These are phyloP conservation scores for Rubus parviflorus DNA, from an alignment of 306 rosid species.

Conservation along the genomic window DNA sequence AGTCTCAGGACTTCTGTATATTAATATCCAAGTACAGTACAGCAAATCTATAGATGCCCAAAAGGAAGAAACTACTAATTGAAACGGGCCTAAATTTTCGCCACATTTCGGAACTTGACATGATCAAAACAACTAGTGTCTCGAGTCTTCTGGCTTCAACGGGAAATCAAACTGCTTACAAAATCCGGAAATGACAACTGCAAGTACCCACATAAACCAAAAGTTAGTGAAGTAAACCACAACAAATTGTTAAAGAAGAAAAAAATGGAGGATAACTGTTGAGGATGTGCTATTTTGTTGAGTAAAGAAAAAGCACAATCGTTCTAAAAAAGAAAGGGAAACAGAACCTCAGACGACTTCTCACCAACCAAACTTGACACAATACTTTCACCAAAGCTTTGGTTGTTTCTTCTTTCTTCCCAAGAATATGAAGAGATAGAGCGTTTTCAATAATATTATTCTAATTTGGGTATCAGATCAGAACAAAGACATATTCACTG, in stretches of 20 bases:
- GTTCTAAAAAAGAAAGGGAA: background rate
- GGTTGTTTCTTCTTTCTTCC: background rate
- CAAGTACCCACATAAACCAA: conserved; percentile 41
- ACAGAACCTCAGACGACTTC: background rate
- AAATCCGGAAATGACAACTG: conserved; percentile 84
- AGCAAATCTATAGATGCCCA: background rate
- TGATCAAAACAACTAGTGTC: conserved; percentile 7
- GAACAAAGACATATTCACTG: background rate
- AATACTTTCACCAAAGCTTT: background rate
- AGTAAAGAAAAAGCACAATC: background rate
- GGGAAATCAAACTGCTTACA: conserved; percentile 38
- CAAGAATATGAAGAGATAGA: background rate
- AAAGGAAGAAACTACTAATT: conserved; percentile 5
- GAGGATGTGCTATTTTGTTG: conserved; percentile 5
- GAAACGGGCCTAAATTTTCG: background rate
- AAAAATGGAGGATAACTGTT: too few species aligned
- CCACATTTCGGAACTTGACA: conserved; percentile 9
- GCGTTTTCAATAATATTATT: background rate
- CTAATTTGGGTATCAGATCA: background rate
- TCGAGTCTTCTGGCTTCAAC: conserved; percentile 19
- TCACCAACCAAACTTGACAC: conserved; percentile 16
- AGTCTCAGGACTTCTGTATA: background rate
- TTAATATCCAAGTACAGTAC: background rate
- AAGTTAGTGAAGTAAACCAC: conserved; percentile 14
- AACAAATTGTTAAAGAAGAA: background rate